phyloP scores from a whole-genome alignment of 2,329 filamentous ascomycete species.

The Monosporascus sp. region DNA sequence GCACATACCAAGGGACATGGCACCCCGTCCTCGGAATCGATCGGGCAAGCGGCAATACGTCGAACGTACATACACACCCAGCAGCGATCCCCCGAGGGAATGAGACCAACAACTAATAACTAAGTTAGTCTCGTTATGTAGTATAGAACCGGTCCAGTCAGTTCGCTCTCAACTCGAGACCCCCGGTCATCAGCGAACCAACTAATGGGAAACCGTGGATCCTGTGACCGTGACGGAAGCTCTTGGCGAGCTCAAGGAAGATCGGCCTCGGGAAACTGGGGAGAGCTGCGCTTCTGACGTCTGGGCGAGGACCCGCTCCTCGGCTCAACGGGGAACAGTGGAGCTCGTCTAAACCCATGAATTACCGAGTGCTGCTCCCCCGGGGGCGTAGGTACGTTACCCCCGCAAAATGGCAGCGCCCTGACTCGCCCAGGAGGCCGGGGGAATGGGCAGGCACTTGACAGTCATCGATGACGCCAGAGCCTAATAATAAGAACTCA shows the following conservation, averaged over 20 bases:
- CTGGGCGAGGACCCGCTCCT: conserved; percentile 17
- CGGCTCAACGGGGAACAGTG: conserved; percentile 32
- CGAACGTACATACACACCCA: background rate
- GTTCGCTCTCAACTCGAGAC: no score
- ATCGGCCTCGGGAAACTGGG: background rate
- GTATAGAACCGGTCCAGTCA: no score
- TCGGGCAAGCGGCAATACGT: background rate
- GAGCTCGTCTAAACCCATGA: background rate
- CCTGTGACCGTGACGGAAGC: no score
- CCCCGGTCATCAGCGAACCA: background rate
- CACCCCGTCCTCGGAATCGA: background rate
- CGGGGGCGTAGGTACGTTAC: background rate
- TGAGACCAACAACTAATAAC: no score
- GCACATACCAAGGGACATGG: background rate
- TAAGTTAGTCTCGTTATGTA: no score
- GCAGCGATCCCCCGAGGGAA: no score
- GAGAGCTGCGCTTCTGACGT: conserved; percentile 13
- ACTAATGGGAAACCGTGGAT: background rate
- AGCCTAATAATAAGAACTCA: no score
- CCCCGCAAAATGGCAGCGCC: background rate
- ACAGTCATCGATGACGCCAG: no score
- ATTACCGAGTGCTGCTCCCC: no score
- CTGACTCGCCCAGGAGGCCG: no score
- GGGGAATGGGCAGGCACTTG: no score
- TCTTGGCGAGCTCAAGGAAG: background rate